Conservation (phyloP, 371 early-diverging fungal species). For the Rhizomucor miehei region DNA sequence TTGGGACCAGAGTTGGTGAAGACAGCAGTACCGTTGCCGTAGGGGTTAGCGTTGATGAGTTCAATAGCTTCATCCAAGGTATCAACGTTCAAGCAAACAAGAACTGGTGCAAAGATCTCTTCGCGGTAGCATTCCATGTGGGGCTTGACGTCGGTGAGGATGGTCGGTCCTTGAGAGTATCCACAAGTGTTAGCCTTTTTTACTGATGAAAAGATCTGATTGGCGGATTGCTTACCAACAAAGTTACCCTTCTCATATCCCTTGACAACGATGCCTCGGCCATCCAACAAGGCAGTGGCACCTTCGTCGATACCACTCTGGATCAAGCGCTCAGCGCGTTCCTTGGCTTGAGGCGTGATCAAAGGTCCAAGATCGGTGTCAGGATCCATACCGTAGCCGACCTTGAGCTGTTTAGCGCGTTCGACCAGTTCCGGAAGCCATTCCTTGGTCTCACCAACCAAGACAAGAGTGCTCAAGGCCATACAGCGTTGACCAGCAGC, state of each 20-base stretch:
- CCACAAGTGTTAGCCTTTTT: no score
- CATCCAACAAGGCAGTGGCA: slow-evolving; percentile 88
- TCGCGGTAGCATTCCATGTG: slow-evolving; percentile 93
- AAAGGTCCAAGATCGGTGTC: slow-evolving; percentile 92
- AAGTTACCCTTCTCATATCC: slow-evolving; percentile 92
- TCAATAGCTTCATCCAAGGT: slow-evolving; percentile 93
- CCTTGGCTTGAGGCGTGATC: slow-evolving; percentile 79
- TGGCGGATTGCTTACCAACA: slow-evolving; percentile 39
- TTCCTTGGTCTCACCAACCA: slow-evolving; percentile 86
- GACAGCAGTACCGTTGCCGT: slow-evolving; percentile 96
- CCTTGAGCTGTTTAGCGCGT: slow-evolving; percentile 83
- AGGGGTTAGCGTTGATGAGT: slow-evolving; percentile 87
- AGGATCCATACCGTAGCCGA: slow-evolving; percentile 84
- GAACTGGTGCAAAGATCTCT: slow-evolving; percentile 97
- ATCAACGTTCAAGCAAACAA: slow-evolving; percentile 80
- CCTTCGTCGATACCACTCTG: slow-evolving; percentile 88
- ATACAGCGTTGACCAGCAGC: slow-evolving; percentile 97
- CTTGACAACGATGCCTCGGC: slow-evolving; percentile 72
- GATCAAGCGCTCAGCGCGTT: slow-evolving; percentile 79
- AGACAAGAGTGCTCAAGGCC: slow-evolving; percentile 90
- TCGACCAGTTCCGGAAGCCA: slow-evolving; percentile 92
- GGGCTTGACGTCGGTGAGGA: slow-evolving; percentile 76
- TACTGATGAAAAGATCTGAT: no score
- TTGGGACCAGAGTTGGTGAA: slow-evolving; percentile 89
- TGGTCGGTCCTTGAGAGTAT: slow-evolving; percentile 74